Percentiles rank a stretch among this genome's conserved stretches.
Evolutionary conservation across 2,329 filamentous ascomycete species (phyloP).

Genomic region (Ophiostoma ulmi): DNA sequence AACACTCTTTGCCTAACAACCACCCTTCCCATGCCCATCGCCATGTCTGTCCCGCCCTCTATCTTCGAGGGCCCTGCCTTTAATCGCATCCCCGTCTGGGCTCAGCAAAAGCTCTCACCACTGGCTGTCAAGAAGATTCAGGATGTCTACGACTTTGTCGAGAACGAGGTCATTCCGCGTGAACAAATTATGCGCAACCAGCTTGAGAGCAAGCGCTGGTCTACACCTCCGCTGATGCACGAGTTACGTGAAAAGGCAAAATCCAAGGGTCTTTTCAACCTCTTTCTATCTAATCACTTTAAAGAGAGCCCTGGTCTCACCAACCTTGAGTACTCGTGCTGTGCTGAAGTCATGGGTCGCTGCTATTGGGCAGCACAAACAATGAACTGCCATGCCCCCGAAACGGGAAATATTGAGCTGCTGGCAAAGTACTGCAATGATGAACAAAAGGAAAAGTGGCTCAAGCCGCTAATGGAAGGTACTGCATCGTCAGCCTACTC

Average conservation of each 20-base stretch:
- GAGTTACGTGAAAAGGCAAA: conserved; percentile 41
- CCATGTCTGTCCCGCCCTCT: conserved; percentile 59
- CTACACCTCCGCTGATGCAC: conserved; percentile 39
- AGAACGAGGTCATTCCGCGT: conserved; percentile 42
- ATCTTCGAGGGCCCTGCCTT: conserved; percentile 77
- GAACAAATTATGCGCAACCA: conserved; percentile 81
- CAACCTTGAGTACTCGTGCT: conserved; percentile 93
- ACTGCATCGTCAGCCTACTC: conserved; percentile 85
- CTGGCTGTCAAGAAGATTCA: conserved; percentile 31
- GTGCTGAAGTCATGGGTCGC: conserved; percentile 92
- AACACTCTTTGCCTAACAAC: not conserved
- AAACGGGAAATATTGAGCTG: conserved; percentile 95
- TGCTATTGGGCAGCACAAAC: conserved; percentile 77
- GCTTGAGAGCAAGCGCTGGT: conserved; percentile 73
- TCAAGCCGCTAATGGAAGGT: conserved; percentile 74
- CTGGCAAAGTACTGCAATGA: conserved; percentile 86
- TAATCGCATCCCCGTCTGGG: conserved; percentile 70
- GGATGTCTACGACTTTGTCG: conserved; percentile 40
- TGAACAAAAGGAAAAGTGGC: conserved; percentile 77
- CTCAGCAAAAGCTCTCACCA: conserved; percentile 35
- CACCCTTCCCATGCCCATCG: not conserved
- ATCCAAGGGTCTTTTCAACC: conserved; percentile 87
- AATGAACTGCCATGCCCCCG: conserved; percentile 83
- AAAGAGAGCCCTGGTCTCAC: conserved; percentile 88
- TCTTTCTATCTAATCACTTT: conserved; percentile 96